phyloP scores from a whole-genome alignment of 768 basidiomycete genomes.

The Leucocoprinus sp. region DNA sequence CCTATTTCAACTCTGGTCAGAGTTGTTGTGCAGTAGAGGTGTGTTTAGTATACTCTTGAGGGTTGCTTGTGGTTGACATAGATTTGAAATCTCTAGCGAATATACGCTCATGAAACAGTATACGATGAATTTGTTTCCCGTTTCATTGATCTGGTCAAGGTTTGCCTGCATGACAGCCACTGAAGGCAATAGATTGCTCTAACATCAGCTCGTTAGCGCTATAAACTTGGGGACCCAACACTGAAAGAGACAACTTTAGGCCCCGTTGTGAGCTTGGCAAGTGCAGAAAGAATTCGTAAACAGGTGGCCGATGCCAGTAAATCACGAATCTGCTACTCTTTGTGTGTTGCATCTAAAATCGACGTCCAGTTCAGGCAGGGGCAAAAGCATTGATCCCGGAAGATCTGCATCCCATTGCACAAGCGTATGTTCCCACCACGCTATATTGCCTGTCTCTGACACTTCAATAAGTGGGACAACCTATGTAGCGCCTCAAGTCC shows the following conservation, averaged over 20 bases:
- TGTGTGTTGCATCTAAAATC: background rate
- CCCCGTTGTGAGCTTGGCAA: conserved; percentile 85
- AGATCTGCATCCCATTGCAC: conserved; percentile 56
- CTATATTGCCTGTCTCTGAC: background rate
- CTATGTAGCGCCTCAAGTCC: conserved; percentile 86
- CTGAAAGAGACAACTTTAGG: conserved; percentile 70
- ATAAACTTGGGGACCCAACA: conserved; percentile 84
- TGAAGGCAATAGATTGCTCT: background rate
- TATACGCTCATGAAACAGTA: conserved; percentile 85
- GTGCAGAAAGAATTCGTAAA: conserved; percentile 77
- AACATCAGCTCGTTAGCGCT: conserved; percentile 40
- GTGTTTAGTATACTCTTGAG: conserved; percentile 9
- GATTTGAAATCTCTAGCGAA: conserved; percentile 41
- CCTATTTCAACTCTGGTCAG: conserved; percentile 97
- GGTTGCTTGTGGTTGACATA: background rate
- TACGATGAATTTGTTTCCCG: conserved; percentile 74
- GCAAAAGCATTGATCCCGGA: conserved; percentile 71
- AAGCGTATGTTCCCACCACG: conserved; percentile 39
- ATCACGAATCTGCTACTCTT: conserved; percentile 16
- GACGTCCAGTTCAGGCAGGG: conserved; percentile 55
- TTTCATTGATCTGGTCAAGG: conserved; percentile 71
- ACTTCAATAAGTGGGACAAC: conserved; percentile 53
- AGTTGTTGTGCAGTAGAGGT: conserved; percentile 94
- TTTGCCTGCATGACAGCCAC: conserved; percentile 15
- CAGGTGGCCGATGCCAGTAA: conserved; percentile 81